A percentile compares a stretch with the other conserved stretches of the same genome.
These are phyloP conservation scores for Ziziphus jujuba DNA, from an alignment of 306 rosid species.

Conservation along the genomic window DNA sequence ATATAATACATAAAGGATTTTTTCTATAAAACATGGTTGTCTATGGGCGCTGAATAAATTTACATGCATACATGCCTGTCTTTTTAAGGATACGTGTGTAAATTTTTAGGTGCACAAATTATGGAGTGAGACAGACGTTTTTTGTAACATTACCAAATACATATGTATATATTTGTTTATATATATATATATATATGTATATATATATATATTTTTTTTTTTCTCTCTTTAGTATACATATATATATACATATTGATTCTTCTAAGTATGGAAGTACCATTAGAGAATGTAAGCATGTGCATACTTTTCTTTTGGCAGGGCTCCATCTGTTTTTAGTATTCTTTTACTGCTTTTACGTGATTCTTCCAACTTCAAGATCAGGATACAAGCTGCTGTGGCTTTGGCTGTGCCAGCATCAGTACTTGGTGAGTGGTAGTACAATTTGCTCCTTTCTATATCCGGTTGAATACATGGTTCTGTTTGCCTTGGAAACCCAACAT, in stretches of 20 bases:
- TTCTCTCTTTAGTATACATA: not conserved
- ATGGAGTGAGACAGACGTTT: no score
- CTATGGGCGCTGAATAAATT: no score
- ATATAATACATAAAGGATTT: not conserved
- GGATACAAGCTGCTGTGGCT: slow-evolving; percentile 97
- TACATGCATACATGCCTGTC: no score
- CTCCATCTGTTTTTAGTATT: slow-evolving; percentile 73
- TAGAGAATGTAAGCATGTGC: not conserved
- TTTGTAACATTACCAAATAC: no score
- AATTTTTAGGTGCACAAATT: no score
- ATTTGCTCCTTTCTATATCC: slow-evolving; percentile 8
- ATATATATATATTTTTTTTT: not conserved
- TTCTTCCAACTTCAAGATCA: slow-evolving; percentile 86
- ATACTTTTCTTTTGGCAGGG: slow-evolving; percentile 48
- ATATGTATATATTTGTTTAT: no score
- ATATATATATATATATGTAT: no score
- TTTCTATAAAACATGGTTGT: no score
- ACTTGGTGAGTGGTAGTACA: slow-evolving; percentile 46
- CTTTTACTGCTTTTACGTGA: slow-evolving; percentile 78
- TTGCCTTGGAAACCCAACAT: slow-evolving; percentile 4
- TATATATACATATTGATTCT: no score
- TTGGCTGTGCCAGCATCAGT: slow-evolving; percentile 79
- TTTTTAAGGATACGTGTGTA: no score
- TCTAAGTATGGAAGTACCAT: not conserved
- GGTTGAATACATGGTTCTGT: not conserved